Base-by-base conservation (phyloP, 345 rosid species). In the Anastatica hierochuntica region DNA sequence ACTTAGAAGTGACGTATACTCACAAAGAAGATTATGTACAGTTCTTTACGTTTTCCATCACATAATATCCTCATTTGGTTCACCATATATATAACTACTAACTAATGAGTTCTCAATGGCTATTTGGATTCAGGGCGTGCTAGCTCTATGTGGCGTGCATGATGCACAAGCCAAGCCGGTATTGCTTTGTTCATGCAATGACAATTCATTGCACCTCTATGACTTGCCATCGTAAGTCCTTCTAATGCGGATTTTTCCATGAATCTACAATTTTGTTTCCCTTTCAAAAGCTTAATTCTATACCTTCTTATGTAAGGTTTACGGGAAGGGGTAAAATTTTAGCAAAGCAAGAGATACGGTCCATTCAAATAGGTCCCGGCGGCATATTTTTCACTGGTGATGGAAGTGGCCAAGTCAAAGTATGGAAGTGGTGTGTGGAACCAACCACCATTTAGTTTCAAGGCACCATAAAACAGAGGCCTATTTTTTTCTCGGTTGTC, bases 201-300 rank as follows among this genome's bases (percentile, higher is more conserved):
- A 89, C 72, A 78, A 79, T 48, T 58, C 88, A 7, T 68, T 83
- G 46, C 90, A 75, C 31, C 73, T 74, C 26, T 88, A 78, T 55
- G 97, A 94, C 76, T 67, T 94, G 58, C 97, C 99, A 43, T 84
- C 99, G 99, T 94, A 72, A 85, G 99, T 75, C 31, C 46, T 62
- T 50, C n/a, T 7, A 24, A 0, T 50, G 63, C n/a, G 36, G 49
- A 41, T 43, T 24, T 5, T 56, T 15, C 26, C 49, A 31, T 30
- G 40, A 38, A 14, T 47, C 21, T 27, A 18, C 38, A 31, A 2
- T 56, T 38, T 0, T n/a, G 10, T 20, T 49, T 44, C 47, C 23
- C 44, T 56, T 33, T 34, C 12, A 27, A 30, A 37, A 23, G n/a
- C 55, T 53, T 53, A 23, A 20, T 49, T 4, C 6, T 64, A 20